Evolutionary conservation across 2,329 filamentous ascomycete species (phyloP).

Genomic region (Hawksworthiomyces lignivorus): DNA sequence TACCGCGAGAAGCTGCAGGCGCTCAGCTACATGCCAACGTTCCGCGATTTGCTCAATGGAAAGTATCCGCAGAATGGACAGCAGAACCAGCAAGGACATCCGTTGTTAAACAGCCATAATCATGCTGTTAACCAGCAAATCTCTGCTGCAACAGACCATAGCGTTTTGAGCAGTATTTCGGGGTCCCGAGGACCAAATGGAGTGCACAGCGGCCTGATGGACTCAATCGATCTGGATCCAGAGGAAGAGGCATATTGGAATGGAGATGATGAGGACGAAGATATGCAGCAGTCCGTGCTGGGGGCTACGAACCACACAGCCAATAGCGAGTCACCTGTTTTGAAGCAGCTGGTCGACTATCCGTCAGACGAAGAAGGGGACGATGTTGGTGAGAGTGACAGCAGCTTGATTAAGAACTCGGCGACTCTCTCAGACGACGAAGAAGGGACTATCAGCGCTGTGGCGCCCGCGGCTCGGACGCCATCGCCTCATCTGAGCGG

Average conservation of each 20-base stretch:
- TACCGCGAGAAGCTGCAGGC: constrained; percentile 69
- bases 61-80: constrained; percentile 5
- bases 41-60: constrained; percentile 57
- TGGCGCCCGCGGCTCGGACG: constrained; percentile 10
- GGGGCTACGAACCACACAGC: constrained; percentile 15
- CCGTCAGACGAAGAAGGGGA: constrained; percentile 77
- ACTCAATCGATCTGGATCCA: constrained; percentile 52
- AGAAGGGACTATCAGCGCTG: constrained; percentile 11
- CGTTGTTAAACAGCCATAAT: constrained; percentile 21
- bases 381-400: constrained; percentile 5
- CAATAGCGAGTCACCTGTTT: constrained; percentile 57
- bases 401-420: not conserved
- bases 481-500: not conserved
- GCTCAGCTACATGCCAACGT: constrained; percentile 79
- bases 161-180: not conserved
- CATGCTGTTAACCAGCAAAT: constrained; percentile 1
- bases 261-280: constrained; percentile 77
- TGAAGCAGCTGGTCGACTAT: constrained; percentile 82
- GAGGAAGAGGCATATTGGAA: constrained; percentile 95
- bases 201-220: constrained; percentile 3
- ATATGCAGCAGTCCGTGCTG: constrained; percentile 41
- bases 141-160: not conserved
- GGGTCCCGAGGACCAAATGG: constrained; percentile 3
- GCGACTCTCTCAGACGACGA: not conserved
- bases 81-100: constrained; percentile 51